These are phyloP conservation scores for Colletotrichum higginsianum DNA, from an alignment of 2,329 filamentous ascomycete genomes.

Conservation along the genomic window DNA sequence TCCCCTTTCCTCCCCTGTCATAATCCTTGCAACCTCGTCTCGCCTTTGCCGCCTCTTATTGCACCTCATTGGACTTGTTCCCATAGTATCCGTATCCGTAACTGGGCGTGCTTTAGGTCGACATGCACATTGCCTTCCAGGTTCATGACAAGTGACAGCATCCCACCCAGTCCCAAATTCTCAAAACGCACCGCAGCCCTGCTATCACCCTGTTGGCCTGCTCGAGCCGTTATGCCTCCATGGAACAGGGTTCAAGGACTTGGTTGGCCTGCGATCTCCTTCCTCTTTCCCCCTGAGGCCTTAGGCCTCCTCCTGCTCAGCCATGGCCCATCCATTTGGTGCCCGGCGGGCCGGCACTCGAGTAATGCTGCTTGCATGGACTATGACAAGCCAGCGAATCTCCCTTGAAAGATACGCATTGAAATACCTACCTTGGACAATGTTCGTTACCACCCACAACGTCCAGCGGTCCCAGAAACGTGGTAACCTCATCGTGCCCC, in stretches of 20 bases:
- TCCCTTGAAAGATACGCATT: background rate
- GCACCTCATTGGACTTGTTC: conserved; percentile 19
- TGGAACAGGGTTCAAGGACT: conserved; percentile 23
- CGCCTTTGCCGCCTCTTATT: conserved; percentile 20
- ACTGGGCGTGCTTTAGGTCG: conserved; percentile 24
- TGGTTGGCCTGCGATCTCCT: conserved; percentile 27
- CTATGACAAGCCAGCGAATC: conserved; percentile 5
- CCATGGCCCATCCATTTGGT: background rate
- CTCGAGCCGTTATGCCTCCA: background rate
- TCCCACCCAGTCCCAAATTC: conserved; percentile 20
- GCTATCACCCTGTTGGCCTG: background rate
- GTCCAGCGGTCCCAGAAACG: conserved; percentile 19
- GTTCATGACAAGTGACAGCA: conserved; percentile 42
- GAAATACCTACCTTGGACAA: background rate
- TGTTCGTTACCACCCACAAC: background rate
- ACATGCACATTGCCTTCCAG: conserved; percentile 21
- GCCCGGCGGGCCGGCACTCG: conserved; percentile 14
- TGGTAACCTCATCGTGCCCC: conserved; percentile 24
- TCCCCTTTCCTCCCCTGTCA: conserved; percentile 8
- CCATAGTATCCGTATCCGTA: conserved; percentile 5
- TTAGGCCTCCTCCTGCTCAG: background rate
- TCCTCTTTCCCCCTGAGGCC: background rate
- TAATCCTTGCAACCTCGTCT: conserved; percentile 29
- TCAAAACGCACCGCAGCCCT: background rate
- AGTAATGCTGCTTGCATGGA: background rate